Conservation (phyloP, 2,329 filamentous ascomycete genomes). For the Xenoacremonium recifei region DNA sequence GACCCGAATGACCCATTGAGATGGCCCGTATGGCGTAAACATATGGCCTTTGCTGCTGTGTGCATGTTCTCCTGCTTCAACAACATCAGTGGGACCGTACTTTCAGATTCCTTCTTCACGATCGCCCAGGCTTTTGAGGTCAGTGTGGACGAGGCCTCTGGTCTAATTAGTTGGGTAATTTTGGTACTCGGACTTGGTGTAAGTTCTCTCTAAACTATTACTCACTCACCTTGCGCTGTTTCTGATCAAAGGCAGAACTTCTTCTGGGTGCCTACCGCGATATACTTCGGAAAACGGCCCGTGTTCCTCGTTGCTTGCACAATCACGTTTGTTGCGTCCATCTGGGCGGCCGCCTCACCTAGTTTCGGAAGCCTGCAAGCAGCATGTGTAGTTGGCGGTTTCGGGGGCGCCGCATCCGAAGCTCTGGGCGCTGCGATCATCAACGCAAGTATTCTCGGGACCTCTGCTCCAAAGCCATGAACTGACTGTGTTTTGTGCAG, state of each 20-base stretch:
- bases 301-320: background rate
- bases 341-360: background rate
- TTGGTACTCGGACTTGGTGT: background rate
- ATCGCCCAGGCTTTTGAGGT: background rate
- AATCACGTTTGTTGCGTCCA: background rate
- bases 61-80: conserved; percentile 1
- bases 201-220: background rate
- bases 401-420: background rate
- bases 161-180: background rate
- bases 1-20: background rate
- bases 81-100: background rate
- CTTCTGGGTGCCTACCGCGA: background rate
- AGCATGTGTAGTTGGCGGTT: background rate
- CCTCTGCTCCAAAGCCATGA: background rate
- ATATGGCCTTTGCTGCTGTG: background rate
- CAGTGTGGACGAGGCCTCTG: background rate
- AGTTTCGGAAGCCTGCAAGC: background rate
- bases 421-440: background rate
- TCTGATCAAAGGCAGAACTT: background rate
- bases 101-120: background rate
- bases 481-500: background rate
- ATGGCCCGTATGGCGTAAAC: background rate
- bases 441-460: background rate
- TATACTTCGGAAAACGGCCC: background rate
- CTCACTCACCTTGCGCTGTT: background rate